phyloP scores from a whole-genome alignment of 805 yeast species.

The Candida parachauliodes region DNA sequence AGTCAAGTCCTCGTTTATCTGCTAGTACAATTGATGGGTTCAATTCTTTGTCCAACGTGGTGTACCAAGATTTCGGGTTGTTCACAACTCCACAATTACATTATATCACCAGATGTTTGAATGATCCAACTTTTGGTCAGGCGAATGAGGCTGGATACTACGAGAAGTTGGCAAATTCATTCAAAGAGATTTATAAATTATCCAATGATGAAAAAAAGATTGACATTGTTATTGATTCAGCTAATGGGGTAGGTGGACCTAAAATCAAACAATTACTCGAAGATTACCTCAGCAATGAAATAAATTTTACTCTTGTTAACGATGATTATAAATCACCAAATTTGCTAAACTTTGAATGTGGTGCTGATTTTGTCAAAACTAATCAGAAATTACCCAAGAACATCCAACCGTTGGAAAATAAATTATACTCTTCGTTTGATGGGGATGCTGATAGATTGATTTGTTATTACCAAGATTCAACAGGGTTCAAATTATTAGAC shows the following conservation, averaged over 20 bases:
- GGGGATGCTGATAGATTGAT: constrained; percentile 97
- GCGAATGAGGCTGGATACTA: constrained; percentile 70
- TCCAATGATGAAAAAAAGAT: constrained; percentile 23
- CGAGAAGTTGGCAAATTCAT: constrained; percentile 53
- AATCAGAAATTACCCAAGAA: constrained; percentile 73
- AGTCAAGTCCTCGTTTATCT: constrained; percentile 67
- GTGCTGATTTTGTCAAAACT: constrained; percentile 95
- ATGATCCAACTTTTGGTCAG: constrained; percentile 61
- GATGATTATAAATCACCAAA: constrained; percentile 50
- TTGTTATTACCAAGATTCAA: constrained; percentile 55
- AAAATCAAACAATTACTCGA: constrained; percentile 51
- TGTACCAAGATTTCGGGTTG: constrained; percentile 55
- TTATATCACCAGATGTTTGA: constrained; percentile 70
- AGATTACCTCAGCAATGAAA: constrained; percentile 33
- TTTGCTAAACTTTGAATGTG: constrained; percentile 72
- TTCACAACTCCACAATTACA: constrained; percentile 95
- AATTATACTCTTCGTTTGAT: constrained; percentile 80
- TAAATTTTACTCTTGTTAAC: constrained; percentile 50
- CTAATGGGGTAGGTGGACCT: constrained; percentile 96
- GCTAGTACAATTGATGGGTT: constrained; percentile 62
- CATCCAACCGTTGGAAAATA: constrained; percentile 41
- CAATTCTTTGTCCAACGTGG: constrained; percentile 40
- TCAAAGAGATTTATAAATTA: constrained; percentile 39
- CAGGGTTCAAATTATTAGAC: constrained; percentile 60
- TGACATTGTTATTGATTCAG: constrained; percentile 74